These are phyloP conservation scores for Colletotrichum eleusines DNA, from an alignment of 2,329 filamentous ascomycete genomes.

Conservation along the genomic window DNA sequence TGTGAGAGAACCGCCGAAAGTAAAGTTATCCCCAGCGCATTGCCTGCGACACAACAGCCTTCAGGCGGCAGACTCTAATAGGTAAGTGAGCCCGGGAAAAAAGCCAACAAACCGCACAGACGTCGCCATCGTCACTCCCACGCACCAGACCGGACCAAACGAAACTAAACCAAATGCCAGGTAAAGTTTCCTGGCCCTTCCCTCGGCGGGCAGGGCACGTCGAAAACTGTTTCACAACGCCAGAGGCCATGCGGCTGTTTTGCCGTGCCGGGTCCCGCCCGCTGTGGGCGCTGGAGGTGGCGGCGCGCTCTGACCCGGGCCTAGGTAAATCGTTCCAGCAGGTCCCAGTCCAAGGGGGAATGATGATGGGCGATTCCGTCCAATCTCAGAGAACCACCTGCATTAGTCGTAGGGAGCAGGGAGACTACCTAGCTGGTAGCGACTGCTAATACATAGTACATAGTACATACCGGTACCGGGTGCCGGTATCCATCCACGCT, in stretches of 20 bases:
- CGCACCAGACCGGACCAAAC: too few species aligned
- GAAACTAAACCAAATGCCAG: too few species aligned
- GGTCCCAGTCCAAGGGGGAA: constrained; percentile 1
- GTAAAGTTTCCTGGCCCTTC: too few species aligned
- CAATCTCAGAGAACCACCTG: background rate
- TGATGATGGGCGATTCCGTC: constrained; percentile 14
- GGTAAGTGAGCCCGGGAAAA: constrained; percentile 3
- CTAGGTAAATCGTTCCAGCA: constrained; percentile 2
- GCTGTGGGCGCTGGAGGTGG: background rate
- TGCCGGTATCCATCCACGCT: background rate
- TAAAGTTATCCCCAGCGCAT: background rate
- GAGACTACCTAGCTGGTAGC: too few species aligned
- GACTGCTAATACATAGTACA: too few species aligned
- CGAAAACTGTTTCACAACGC: constrained; percentile 23
- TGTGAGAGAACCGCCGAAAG: background rate
- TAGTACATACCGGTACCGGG: too few species aligned
- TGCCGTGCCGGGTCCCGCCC: background rate
- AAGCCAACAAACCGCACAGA: background rate
- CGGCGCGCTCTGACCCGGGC: constrained; percentile 29
- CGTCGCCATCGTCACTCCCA: constrained; percentile 6
- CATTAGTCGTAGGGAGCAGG: too few species aligned
- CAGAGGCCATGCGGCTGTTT: constrained; percentile 15
- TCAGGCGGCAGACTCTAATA: background rate
- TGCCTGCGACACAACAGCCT: background rate
- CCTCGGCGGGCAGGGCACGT: background rate